These are phyloP conservation scores for Mycena crocata DNA, from an alignment of 768 basidiomycete genomes.

Conservation along the genomic window DNA sequence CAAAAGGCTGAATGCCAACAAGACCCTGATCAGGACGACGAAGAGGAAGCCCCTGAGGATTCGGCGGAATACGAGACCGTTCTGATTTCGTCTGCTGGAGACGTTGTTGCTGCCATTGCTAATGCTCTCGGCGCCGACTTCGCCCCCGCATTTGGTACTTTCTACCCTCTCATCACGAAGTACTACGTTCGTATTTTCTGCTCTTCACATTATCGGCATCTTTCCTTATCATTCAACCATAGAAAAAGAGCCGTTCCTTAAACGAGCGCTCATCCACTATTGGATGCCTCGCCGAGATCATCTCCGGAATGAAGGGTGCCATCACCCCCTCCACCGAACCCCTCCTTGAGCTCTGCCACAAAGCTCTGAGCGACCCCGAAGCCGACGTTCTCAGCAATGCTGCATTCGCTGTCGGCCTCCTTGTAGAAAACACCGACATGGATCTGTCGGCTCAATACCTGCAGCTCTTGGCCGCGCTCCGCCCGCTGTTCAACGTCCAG, in stretches of 20 bases:
- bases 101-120: conserved; percentile 92
- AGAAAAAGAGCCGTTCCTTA: conserved; percentile 89
- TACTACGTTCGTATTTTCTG: conserved; percentile 74
- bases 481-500: conserved; percentile 80
- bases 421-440: conserved; percentile 86
- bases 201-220: background rate
- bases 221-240: conserved; percentile 22
- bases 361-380: conserved; percentile 84
- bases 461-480: conserved; percentile 80
- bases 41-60: conserved; percentile 86
- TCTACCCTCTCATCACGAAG: conserved; percentile 90
- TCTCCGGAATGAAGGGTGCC: conserved; percentile 88
- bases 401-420: conserved; percentile 92
- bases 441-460: conserved; percentile 88
- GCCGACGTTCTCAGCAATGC: conserved; percentile 97
- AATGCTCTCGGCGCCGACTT: conserved; percentile 89
- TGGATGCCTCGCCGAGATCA: conserved; percentile 95
- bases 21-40: conserved; percentile 93
- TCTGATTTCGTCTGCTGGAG: conserved; percentile 92
- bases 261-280: conserved; percentile 95
- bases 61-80: conserved; percentile 98
- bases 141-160: conserved; percentile 81
- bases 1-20: conserved; percentile 97
- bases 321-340: conserved; percentile 87
- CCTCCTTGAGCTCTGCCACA: conserved; percentile 86